These are phyloP conservation scores for Penicillium robsamsonii DNA, from an alignment of 495 filamentous ascomycete genomes.

Conservation along the genomic window DNA sequence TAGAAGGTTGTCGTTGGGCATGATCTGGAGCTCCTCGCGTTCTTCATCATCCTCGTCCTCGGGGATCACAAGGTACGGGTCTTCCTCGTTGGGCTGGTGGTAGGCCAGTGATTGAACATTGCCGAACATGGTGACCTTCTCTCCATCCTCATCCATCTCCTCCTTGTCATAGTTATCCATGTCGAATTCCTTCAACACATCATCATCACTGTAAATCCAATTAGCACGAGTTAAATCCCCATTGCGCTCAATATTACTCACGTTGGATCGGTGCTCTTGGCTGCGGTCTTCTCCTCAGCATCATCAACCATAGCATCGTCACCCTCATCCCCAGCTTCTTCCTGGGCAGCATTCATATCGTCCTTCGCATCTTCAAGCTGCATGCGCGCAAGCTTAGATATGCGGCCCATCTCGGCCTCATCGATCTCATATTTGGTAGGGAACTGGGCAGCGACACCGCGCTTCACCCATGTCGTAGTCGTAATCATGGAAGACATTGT, in stretches of 20 bases:
- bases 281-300: slow-evolving; percentile 24
- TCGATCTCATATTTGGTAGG: slow-evolving; percentile 88
- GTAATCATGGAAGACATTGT: slow-evolving; percentile 85
- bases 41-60: slow-evolving; percentile 78
- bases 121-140: slow-evolving; percentile 87
- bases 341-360: slow-evolving; percentile 69
- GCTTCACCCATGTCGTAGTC: slow-evolving; percentile 87
- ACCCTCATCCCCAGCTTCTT: slow-evolving; percentile 32
- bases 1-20: slow-evolving; percentile 88
- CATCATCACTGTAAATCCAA: slow-evolving; percentile 58
- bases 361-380: slow-evolving; percentile 91
- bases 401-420: slow-evolving; percentile 88
- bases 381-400: slow-evolving; percentile 82
- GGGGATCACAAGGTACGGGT: slow-evolving; percentile 91
- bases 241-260: slow-evolving; percentile 18
- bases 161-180: slow-evolving; percentile 92
- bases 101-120: slow-evolving; percentile 91
- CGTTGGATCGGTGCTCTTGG: slow-evolving; percentile 19
- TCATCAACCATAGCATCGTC: slow-evolving; percentile 25
- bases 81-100: slow-evolving; percentile 86
- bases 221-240: slow-evolving; percentile 18
- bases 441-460: slow-evolving; percentile 88
- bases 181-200: slow-evolving; percentile 92
- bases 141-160: slow-evolving; percentile 61
- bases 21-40: slow-evolving; percentile 88